Evolutionary conservation across 495 filamentous ascomycete genomes (phyloP), one percentile per base, ranked within the genome.

Genomic region (Arthonia radiata): DNA sequence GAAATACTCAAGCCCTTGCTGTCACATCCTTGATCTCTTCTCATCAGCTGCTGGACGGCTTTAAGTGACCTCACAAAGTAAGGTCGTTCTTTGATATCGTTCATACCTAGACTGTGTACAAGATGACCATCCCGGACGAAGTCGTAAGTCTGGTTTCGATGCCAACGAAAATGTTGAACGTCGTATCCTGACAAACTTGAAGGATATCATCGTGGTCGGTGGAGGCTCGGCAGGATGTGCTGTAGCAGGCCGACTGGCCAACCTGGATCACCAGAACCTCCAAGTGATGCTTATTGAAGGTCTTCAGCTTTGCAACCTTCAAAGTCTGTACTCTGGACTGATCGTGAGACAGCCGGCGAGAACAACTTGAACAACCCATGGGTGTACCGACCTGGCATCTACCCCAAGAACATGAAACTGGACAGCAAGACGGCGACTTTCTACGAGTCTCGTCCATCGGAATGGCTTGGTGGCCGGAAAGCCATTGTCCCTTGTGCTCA

Each of bases 401-500:
- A 72, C 40, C 74, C 72, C 7, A 55, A 57, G 13, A 78, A 80
- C 46, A 77, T 80, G 71, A 76, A 76, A 42, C 48, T 80, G 36
- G 75, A 82, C 50, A 75, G 71, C 22, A 80, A 79, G 50, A 80
- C 74, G n/a, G 75, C 75, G 16, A 70, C 70, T 0, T 82, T 82
- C 49, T 86, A 86, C 40, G 57, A 80, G 38, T 77, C 71, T 2
- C 57, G 67, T 22, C 73, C 71, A 4, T 78, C 71, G 0, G 63
- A 77, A 47, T 67, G 64, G 49, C 56, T 81, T 15, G 59, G 55
- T 38, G 73, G 74, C 6, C 61, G 75, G 15, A 59, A 61, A 33
- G 71, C 75, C 10, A 61, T 82, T 32, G 75, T 86, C 9, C 76
- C 75, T 2, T 78, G 72, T 42, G 76, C 73, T 16, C 66, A 81